Conservation (phyloP, 2,329 filamentous ascomycete genomes). For the Arthrinium puccinioides region DNA sequence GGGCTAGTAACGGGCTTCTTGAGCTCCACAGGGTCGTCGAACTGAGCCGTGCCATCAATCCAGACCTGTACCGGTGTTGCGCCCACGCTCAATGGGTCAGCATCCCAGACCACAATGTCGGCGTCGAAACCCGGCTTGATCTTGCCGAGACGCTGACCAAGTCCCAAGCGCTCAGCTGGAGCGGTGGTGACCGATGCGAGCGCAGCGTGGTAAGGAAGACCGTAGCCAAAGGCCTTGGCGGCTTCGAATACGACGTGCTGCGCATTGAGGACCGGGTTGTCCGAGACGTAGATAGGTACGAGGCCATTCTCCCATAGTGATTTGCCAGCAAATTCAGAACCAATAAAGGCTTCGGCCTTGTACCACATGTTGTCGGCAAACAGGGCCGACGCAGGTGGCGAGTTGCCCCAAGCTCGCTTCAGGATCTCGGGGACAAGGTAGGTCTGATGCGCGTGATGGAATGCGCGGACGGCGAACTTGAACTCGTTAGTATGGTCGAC, state of each 20-base stretch:
- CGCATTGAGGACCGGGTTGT: constrained; percentile 63
- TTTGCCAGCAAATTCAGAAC: constrained; percentile 60
- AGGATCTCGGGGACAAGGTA: constrained; percentile 60
- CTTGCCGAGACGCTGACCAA: constrained; percentile 52
- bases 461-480: constrained; percentile 57
- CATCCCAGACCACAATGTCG: constrained; percentile 56
- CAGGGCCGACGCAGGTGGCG: constrained; percentile 49
- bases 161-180: constrained; percentile 49
- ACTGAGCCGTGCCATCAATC: constrained; percentile 56
- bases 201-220: constrained; percentile 53
- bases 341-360: constrained; percentile 59
- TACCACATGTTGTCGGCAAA: constrained; percentile 71
- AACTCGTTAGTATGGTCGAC: constrained; percentile 68
- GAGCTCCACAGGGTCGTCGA: constrained; percentile 45
- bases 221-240: constrained; percentile 52
- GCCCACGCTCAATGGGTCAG: constrained; percentile 52
- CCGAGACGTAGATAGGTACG: constrained; percentile 61
- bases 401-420: constrained; percentile 47
- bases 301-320: constrained; percentile 57
- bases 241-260: constrained; percentile 63
- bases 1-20: constrained; percentile 36
- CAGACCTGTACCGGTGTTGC: constrained; percentile 54
- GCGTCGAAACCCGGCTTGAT: constrained; percentile 55
- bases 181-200: constrained; percentile 51
- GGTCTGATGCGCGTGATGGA: constrained; percentile 64